Conservation (phyloP, 1,284 basidiomycete species). For the Ustilago nuda region DNA sequence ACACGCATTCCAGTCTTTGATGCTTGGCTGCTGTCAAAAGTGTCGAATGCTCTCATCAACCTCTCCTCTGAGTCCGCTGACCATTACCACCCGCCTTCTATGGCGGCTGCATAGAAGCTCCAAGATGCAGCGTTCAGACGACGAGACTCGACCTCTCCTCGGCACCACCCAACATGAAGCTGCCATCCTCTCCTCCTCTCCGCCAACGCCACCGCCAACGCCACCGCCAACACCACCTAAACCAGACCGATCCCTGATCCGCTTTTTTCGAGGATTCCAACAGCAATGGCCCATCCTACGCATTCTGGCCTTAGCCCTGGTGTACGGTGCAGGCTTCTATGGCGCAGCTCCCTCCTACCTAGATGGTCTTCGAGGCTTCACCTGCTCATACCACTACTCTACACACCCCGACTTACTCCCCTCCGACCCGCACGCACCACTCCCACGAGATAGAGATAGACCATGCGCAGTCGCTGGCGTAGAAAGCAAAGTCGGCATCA, state of each 20-base stretch:
- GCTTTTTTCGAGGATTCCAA: conserved; percentile 2
- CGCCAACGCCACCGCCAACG: not conserved
- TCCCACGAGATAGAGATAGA: conserved; percentile 39
- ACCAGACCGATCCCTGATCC: not conserved
- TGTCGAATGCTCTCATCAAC: not conserved
- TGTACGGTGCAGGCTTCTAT: conserved; percentile 41
- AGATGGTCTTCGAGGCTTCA: conserved; percentile 40
- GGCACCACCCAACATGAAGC: conserved; percentile 8
- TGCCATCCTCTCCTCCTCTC: conserved; percentile 9
- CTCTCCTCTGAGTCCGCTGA: not conserved
- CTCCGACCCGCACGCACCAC: conserved; percentile 19
- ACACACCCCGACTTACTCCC: conserved; percentile 35
- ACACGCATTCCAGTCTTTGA: not conserved
- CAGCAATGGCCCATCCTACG: conserved; percentile 41
- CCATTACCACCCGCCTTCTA: not conserved
- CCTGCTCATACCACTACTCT: conserved; percentile 41
- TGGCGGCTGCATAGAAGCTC: not conserved
- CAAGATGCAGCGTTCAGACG: conserved; percentile 23
- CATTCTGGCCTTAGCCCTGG: conserved; percentile 25
- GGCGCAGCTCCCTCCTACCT: conserved; percentile 40
- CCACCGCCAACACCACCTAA: not conserved
- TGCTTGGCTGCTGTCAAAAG: no score
- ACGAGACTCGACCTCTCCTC: conserved; percentile 30
- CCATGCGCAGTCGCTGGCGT: conserved; percentile 49
- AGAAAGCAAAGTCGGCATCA: conserved; percentile 43